Evolutionary conservation across 208 protist genomes (phyloP).

Genomic region (Strigomonas culicis): DNA sequence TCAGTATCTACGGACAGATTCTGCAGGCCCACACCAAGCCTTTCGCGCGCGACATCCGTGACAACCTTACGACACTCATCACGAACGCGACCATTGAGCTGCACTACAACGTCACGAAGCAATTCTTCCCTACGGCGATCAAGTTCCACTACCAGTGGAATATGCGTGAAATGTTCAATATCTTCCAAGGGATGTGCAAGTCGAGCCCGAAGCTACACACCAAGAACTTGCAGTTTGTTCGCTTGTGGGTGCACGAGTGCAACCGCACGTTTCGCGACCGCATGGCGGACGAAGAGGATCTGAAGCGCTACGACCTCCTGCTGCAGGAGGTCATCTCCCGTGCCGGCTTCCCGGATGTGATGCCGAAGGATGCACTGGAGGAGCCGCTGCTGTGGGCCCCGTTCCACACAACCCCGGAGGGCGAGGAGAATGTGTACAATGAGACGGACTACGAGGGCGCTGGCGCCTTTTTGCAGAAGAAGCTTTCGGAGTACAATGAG

Average conservation of each 20-base stretch:
- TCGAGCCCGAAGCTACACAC: slow-evolving; percentile 86
- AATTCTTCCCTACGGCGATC: slow-evolving; percentile 97
- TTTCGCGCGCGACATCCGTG: slow-evolving; percentile 86
- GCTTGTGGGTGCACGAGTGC: slow-evolving; percentile 96
- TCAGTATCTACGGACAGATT: slow-evolving; percentile 95
- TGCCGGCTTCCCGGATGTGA: slow-evolving; percentile 83
- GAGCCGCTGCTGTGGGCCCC: slow-evolving; percentile 95
- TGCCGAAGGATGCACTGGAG: slow-evolving; percentile 74
- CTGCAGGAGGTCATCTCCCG: slow-evolving; percentile 81
- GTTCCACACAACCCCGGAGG: slow-evolving; percentile 83
- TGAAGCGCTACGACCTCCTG: slow-evolving; percentile 87
- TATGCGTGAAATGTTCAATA: slow-evolving; percentile 97
- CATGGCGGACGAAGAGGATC: slow-evolving; percentile 89
- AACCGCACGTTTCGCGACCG: slow-evolving; percentile 97
- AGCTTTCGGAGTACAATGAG: slow-evolving; percentile 96
- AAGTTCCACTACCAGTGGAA: slow-evolving; percentile 99
- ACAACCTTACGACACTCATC: slow-evolving; percentile 80
- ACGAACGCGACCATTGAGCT: slow-evolving; percentile 93
- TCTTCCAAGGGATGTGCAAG: slow-evolving; percentile 95
- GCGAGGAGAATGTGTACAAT: slow-evolving; percentile 90
- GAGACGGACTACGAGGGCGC: slow-evolving; percentile 83
- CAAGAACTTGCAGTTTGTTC: slow-evolving; percentile 73
- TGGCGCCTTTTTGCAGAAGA: slow-evolving; percentile 80
- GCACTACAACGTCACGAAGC: slow-evolving; percentile 84
- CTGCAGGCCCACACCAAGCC: slow-evolving; percentile 89